Evolutionary conservation across 192 early-diverging fungal genomes (phyloP), one percentile per base, ranked within the genome.

Genomic region (Glomus cerebriforme): DNA sequence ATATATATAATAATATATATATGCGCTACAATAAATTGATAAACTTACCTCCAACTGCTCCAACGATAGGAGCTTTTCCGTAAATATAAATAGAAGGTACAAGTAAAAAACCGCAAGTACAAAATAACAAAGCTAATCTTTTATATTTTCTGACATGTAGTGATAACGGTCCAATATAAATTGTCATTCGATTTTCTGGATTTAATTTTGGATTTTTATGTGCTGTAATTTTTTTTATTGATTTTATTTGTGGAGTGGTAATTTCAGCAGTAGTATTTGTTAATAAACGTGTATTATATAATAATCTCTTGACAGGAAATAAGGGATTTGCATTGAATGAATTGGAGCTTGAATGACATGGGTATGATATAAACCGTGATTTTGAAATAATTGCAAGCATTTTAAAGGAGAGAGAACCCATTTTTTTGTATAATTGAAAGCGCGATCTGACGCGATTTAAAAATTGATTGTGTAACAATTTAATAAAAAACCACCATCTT

Each of bases 21-120:
- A 13, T 15, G 13, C 2, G 37, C 27, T 8, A 47, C 22, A 35
- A 35, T 32, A 47, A 73, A n/a, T 7, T 26, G 49, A 12, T 72
- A 54, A 54, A 54, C 15, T 45, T 70, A 45, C 35, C 35, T 10
- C 39, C 71, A 12, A 29, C 7, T 8, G n/a, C 19, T 15, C 71
- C 71, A 49, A 35, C 49, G 17, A 73, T 19, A 45, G 71, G 71
- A 9, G 39, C 71, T 49, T 73, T 73, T 45, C 71, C 71, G n/a
- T 73, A 73, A 27, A 73, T 22, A 26, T 31, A 54, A 26, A 73
- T 73, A 2, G 45, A 22, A 24, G 71, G 71, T 54, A 35, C 29
- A 10, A 49, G 19, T 58, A 45, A 49, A 24, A 45, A 73, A 31
- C 71, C 49, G 32, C 39, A 19, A 73, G 34, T 22, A 73, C 45